These are phyloP conservation scores for Starmerella riodocensis DNA, from an alignment of 805 yeast species.

Conservation along the genomic window DNA sequence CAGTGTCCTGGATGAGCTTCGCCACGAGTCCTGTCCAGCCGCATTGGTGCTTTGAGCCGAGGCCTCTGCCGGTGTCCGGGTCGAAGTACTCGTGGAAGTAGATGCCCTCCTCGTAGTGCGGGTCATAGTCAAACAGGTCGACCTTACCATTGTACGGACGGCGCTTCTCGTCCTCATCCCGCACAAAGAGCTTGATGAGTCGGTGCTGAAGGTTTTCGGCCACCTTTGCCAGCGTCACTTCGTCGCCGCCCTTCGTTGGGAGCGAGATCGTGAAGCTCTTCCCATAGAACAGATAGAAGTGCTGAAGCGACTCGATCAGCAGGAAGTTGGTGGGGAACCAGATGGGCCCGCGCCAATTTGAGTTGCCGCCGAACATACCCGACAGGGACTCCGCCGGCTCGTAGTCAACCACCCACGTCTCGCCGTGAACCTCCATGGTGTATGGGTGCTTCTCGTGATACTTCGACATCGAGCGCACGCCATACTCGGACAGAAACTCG, in stretches of 20 bases:
- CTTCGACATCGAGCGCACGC: conserved; percentile 78
- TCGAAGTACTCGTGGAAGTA: conserved; percentile 82
- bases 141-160: conserved; percentile 63
- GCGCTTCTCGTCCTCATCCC: conserved; percentile 37
- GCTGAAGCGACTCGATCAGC: conserved; percentile 71
- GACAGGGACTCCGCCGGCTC: conserved; percentile 47
- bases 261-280: conserved; percentile 73
- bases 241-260: conserved; percentile 45
- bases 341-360: conserved; percentile 95
- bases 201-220: conserved; percentile 86
- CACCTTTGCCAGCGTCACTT: conserved; percentile 32
- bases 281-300: conserved; percentile 81
- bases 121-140: conserved; percentile 42
- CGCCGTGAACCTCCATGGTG: conserved; percentile 69
- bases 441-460: conserved; percentile 76
- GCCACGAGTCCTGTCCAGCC: conserved; percentile 95
- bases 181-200: conserved; percentile 63
- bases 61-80: conserved; percentile 87
- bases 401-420: conserved; percentile 35
- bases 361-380: conserved; percentile 91
- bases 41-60: conserved; percentile 88
- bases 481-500: conserved; percentile 73
- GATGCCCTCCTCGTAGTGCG: conserved; percentile 57
- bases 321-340: conserved; percentile 91
- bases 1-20: conserved; percentile 77